These are phyloP conservation scores for Cladosporium velox DNA, from an alignment of 2,329 filamentous ascomycete genomes.

Conservation along the genomic window DNA sequence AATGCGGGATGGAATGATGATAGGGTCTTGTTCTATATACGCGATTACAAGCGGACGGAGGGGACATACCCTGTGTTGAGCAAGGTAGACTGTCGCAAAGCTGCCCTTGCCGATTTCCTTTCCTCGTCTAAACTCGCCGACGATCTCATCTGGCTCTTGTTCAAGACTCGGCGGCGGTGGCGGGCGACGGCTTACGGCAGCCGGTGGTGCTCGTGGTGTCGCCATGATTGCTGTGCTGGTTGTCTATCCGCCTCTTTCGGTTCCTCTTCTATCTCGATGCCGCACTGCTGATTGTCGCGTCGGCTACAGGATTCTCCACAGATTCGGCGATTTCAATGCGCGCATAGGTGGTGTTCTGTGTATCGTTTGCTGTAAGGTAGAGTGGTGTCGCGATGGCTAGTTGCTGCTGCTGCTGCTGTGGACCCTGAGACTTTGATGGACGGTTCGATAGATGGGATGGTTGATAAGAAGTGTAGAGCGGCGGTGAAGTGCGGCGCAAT, in stretches of 20 bases:
- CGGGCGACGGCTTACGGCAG: slow-evolving; percentile 39
- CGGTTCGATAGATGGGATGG: slow-evolving; percentile 13
- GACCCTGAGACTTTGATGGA: slow-evolving; percentile 15
- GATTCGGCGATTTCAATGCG: neutral
- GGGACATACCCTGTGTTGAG: slow-evolving; percentile 37
- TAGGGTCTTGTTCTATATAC: slow-evolving; percentile 1
- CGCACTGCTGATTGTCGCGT: neutral
- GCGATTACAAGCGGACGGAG: neutral
- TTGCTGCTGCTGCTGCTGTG: neutral
- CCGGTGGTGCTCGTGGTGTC: slow-evolving; percentile 29
- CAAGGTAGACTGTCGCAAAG: slow-evolving; percentile 86
- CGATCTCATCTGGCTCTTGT: slow-evolving; percentile 43
- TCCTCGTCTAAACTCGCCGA: slow-evolving; percentile 79
- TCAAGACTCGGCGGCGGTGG: slow-evolving; percentile 34
- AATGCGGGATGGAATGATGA: neutral
- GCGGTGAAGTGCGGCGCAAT: neutral
- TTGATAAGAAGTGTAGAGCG: slow-evolving; percentile 2
- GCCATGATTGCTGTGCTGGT: slow-evolving; percentile 32
- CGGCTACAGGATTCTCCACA: neutral
- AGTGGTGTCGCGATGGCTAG: slow-evolving; percentile 9
- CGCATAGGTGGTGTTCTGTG: slow-evolving; percentile 3
- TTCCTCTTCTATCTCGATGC: neutral
- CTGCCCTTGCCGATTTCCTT: slow-evolving; percentile 95
- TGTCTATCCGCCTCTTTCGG: slow-evolving; percentile 7
- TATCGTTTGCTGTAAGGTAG: neutral